Evolutionary conservation across 192 early-diverging fungal species (phyloP).

Genomic region (Podochytrium sp.): DNA sequence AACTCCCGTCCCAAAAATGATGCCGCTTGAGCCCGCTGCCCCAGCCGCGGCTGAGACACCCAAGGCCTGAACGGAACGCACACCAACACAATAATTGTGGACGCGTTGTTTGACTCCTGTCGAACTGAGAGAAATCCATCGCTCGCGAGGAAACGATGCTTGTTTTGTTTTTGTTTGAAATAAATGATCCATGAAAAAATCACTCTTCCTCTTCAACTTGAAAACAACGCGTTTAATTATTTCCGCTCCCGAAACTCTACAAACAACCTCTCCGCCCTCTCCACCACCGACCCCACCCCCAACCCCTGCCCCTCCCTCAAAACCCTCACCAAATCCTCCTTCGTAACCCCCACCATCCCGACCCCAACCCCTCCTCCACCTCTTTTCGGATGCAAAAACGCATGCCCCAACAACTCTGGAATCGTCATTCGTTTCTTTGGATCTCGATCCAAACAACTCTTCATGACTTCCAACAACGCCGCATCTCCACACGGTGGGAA

Average conservation of each 20-base stretch:
- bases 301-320: neutral
- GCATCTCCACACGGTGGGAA: conserved; percentile 58
- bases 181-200: too few species aligned
- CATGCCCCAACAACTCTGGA: conserved; percentile 44
- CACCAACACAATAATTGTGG: too few species aligned
- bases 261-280: neutral
- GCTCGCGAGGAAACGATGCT: too few species aligned
- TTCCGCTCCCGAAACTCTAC: neutral
- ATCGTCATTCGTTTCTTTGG: conserved; percentile 46
- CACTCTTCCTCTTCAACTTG: too few species aligned
- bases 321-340: neutral
- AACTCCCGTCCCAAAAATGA: conserved; percentile 30
- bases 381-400: conserved; percentile 48
- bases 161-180: too few species aligned
- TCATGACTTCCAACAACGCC: conserved; percentile 59
- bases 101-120: too few species aligned
- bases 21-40: conserved; percentile 18
- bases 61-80: conserved; percentile 13
- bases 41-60: conserved; percentile 5
- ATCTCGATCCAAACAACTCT: conserved; percentile 71
- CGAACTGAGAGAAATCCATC: too few species aligned
- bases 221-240: neutral
- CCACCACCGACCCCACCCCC: neutral
- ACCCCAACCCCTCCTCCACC: neutral
- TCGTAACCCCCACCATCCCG: neutral